Evolutionary conservation across 1,139 yeast species (phyloP), one percentile per base, ranked within the genome.

Genomic region (Zygosaccharomyces pseudobailii): DNA sequence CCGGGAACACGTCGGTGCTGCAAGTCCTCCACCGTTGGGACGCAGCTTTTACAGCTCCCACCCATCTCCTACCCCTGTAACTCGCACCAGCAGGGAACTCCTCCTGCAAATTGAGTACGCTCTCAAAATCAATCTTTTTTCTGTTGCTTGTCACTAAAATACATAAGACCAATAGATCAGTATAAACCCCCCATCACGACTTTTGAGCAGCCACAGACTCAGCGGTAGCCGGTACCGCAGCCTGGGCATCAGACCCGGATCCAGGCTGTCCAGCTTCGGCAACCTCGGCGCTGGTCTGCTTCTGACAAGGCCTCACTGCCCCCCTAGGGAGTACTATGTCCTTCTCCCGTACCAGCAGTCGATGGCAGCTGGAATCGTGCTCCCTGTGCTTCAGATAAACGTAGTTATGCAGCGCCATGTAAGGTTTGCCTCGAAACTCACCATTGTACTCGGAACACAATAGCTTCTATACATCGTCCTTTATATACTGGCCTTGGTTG

Each of bases 341-440:
- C 50, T 55, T 56, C 30, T 54, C 59, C 24, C 59, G 40, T 13
- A 56, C 57, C 13, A 55, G 49, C 33, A 55, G 50, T 36, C 48
- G 51, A 39, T 55, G 58, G 30, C 59, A 55, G 19, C 47, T 42
- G 6, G 54, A 56, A 42, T 57, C 60, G 38, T 52, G 51, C 10
- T 49, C 40, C 43, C 65, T 59, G 50, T 74, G 78, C 49, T 72
- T 73, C 50, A 62, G 66, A 55, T 74, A 74, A 47, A 74, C 66
- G 53, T 74, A 74, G 54, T 74, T 74, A 54, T 74, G 72, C 27
- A 74, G 59, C 1, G 79, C 79, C 79, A 74, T 72, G 1, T 19
- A n/a, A 10, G 5, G 10, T 6, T n/a, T 6, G 5, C 13, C 33
- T 4, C 19, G 17, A 13, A 3, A 6, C 33, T 4, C 6, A 6